Evolutionary conservation across 2,329 filamentous ascomycete genomes (phyloP).

Genomic region (Domatiomyces globalis): DNA sequence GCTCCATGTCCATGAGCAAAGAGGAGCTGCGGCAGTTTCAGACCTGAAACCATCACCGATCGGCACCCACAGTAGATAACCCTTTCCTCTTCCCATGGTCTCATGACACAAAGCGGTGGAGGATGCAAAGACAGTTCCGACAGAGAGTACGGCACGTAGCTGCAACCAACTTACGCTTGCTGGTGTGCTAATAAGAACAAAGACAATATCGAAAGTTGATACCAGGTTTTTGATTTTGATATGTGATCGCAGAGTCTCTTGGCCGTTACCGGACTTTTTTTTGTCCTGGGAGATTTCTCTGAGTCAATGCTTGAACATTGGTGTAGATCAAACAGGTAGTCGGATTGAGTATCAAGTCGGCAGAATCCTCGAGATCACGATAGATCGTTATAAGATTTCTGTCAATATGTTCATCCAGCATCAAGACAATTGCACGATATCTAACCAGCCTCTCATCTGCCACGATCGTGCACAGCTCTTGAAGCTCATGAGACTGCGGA

Average conservation of each 20-base stretch:
- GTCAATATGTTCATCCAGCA: slow-evolving; percentile 6
- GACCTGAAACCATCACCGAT: background rate
- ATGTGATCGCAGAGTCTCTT: slow-evolving; percentile 39
- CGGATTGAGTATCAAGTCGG: slow-evolving; percentile 60
- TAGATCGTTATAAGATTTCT: slow-evolving; percentile 14
- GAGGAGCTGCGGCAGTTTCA: background rate
- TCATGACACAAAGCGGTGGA: slow-evolving; percentile 21
- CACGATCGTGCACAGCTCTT: slow-evolving; percentile 7
- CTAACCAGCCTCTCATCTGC: slow-evolving; percentile 7
- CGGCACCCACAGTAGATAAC: slow-evolving; percentile 10
- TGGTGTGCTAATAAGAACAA: slow-evolving; percentile 48
- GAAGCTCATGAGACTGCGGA: background rate
- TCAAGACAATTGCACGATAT: slow-evolving; percentile 4
- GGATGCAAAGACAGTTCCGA: slow-evolving; percentile 6
- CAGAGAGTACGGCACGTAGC: background rate
- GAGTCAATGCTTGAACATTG: slow-evolving; percentile 56
- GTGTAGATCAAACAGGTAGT: slow-evolving; percentile 55
- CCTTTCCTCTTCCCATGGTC: background rate
- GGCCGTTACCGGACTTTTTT: slow-evolving; percentile 26
- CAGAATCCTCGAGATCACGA: slow-evolving; percentile 34
- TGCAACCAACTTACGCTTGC: background rate
- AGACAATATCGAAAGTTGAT: slow-evolving; percentile 49
- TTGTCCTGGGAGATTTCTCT: slow-evolving; percentile 54
- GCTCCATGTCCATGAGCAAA: slow-evolving; percentile 23
- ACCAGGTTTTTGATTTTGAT: slow-evolving; percentile 42